phyloP scores from a whole-genome alignment of 2,329 filamentous ascomycete genomes.

The Lizonia empirigonia region DNA sequence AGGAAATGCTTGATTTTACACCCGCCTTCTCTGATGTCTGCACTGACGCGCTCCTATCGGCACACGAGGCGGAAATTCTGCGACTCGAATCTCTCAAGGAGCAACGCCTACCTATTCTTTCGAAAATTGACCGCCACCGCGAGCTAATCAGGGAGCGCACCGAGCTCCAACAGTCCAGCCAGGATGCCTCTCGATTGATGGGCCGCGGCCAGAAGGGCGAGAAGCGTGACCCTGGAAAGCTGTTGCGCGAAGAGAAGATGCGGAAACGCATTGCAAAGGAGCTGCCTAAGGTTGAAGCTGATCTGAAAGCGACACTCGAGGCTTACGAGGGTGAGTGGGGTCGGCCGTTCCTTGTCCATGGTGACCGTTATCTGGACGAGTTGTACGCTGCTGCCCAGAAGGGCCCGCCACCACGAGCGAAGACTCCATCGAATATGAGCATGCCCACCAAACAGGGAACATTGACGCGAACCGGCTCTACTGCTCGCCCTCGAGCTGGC shows the following conservation, averaged over 20 bases:
- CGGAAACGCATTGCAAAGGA: constrained; percentile 96
- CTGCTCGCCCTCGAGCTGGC: constrained; percentile 40
- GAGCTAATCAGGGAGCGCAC: constrained; percentile 83
- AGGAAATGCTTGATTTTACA: constrained; percentile 98
- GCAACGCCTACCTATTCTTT: constrained; percentile 82
- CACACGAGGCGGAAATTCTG: constrained; percentile 88
- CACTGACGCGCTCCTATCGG: constrained; percentile 91
- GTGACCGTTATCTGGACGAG: constrained; percentile 86
- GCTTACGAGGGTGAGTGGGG: constrained; percentile 94
- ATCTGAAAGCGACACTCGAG: constrained; percentile 82
- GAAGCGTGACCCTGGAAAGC: constrained; percentile 89
- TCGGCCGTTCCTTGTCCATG: constrained; percentile 89
- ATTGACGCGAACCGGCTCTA: constrained; percentile 34
- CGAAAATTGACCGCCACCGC: constrained; percentile 82
- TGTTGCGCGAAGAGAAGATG: constrained; percentile 97
- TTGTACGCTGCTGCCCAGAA: constrained; percentile 69
- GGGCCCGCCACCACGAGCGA: constrained; percentile 69
- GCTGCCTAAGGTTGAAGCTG: constrained; percentile 81
- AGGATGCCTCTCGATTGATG: constrained; percentile 93
- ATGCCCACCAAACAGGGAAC: constrained; percentile 39
- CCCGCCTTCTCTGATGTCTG: constrained; percentile 97
- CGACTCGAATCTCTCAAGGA: constrained; percentile 82
- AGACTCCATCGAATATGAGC: constrained; percentile 68
- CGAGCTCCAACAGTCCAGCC: constrained; percentile 85
- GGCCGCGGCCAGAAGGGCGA: constrained; percentile 90